phyloP scores from a whole-genome alignment of 2,329 filamentous ascomycete species.

The Penicillium sp. region DNA sequence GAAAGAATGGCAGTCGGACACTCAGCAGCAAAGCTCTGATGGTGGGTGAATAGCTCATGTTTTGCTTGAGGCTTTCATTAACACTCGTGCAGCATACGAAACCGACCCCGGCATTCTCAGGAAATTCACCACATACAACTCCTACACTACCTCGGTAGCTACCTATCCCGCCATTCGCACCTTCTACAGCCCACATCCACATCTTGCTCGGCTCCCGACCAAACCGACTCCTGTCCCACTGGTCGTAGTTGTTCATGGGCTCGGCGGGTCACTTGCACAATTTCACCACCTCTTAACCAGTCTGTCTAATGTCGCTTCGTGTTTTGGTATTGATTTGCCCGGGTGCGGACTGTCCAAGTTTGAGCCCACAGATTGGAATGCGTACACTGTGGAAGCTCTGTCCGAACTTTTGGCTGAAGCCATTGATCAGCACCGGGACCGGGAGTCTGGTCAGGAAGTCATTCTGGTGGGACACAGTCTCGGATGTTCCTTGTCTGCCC shows the following conservation, averaged over 20 bases:
- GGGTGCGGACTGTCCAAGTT: constrained; percentile 84
- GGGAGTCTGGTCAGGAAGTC: constrained; percentile 65
- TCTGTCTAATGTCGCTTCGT: constrained; percentile 78
- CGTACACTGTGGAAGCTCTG: constrained; percentile 76
- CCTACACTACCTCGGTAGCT: constrained; percentile 68
- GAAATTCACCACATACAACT: constrained; percentile 69
- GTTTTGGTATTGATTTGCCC: constrained; percentile 84
- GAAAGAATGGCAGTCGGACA: constrained; percentile 24
- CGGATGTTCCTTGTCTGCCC: constrained; percentile 75
- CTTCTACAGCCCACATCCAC: constrained; percentile 79
- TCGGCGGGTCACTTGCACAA: constrained; percentile 89
- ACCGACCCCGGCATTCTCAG: constrained; percentile 78
- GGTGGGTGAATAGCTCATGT: constrained; percentile 25
- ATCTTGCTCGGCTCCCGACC: constrained; percentile 75
- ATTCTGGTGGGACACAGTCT: constrained; percentile 87
- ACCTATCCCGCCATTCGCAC: constrained; percentile 76
- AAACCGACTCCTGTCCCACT: constrained; percentile 74
- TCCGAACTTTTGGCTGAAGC: constrained; percentile 71
- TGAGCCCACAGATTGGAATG: constrained; percentile 67
- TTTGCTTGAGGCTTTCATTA: constrained; percentile 4
- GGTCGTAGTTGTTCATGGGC: constrained; percentile 85
- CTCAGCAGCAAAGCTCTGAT: constrained; percentile 30
- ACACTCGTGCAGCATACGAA: constrained; percentile 30
- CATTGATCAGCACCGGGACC: constrained; percentile 71
- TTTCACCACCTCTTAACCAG: constrained; percentile 80